Base-by-base conservation (phyloP, 495 filamentous ascomycete genomes). In the Tuber borchii region DNA sequence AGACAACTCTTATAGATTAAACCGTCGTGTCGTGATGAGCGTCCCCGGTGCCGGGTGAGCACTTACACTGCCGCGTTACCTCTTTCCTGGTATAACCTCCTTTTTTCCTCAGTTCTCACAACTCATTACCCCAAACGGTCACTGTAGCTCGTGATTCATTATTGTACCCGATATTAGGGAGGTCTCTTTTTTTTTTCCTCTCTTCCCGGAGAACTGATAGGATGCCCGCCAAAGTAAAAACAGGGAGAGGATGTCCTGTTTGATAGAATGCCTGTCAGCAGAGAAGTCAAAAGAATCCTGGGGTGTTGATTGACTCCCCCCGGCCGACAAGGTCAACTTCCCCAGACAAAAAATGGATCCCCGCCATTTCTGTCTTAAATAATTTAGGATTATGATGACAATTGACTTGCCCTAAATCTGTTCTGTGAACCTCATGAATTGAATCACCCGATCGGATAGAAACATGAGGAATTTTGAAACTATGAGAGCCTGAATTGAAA, bases 81-180 rank as follows among this genome's bases (percentile, higher is more conserved):
- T 65, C 56, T 65, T 65, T 31, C 56, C 56, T 4, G 51, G n/a
- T 26, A 46, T 46, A 61, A 26, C 20, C 56, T 31, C n/a, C n/a
- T 31, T 65, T 65, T 61, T 65, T 61, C 51, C 51, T 26, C 51
- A 61, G 8, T 19, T 19, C 56, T 65, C 56, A 65, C 56, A 65
- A 65, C 56, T 56, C 48, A 26, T 56, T 56, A 56, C 48, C 22
- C 56, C n/a, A 65, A 65, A 65, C 26, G 56, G 56, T 6, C 56
- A 16, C n/a, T 65, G 10, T 31, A 65, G 56, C 56, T 65, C 56
- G 56, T 65, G 56, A 65, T 65, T 65, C 56, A 65, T 31, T 65
- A 65, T 65, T 65, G n/a, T 31, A 65, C n/a, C 56, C 56, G 56
- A 31, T 65, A 65, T 65, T n/a, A 56, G 51, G 51, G n/a, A 26